Conservation (phyloP, 495 filamentous ascomycete species). For the Lentithecium fluviatile region DNA sequence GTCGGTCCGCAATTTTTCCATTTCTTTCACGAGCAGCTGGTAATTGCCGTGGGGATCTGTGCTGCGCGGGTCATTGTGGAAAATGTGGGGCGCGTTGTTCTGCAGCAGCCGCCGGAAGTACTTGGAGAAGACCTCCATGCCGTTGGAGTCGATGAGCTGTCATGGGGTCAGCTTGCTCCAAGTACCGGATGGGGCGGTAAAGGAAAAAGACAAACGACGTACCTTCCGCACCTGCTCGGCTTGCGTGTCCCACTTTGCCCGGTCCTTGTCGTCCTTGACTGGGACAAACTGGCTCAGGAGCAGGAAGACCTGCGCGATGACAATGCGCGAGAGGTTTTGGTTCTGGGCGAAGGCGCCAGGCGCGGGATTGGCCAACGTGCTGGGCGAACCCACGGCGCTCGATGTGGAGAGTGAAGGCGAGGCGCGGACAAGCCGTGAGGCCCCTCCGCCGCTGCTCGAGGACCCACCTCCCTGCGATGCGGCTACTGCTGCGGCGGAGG, state of each 20-base stretch:
- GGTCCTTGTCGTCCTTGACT: conserved; percentile 78
- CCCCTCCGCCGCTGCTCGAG: conserved; percentile 55
- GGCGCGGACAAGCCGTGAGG: conserved; percentile 59
- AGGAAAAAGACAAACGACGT: conserved; percentile 36
- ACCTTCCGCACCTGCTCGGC: conserved; percentile 90
- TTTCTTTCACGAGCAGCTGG: conserved; percentile 74
- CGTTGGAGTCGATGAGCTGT: conserved; percentile 89
- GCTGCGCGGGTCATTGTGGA: conserved; percentile 67
- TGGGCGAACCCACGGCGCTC: conserved; percentile 59
- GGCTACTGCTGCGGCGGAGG: conserved; percentile 57
- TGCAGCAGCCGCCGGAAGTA: conserved; percentile 87
- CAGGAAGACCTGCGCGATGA: conserved; percentile 90
- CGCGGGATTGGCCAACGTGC: conserved; percentile 52
- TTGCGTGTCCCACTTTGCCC: conserved; percentile 90
- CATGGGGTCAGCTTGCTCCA: conserved; percentile 11
- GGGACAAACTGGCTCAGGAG: conserved; percentile 75
- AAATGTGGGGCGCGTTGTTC: conserved; percentile 82
- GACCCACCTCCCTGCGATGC: conserved; percentile 53
- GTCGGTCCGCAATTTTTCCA: conserved; percentile 79
- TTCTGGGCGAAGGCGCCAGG: conserved; percentile 20
- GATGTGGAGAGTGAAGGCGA: conserved; percentile 63
- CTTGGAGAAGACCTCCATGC: conserved; percentile 92
- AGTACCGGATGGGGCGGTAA: conserved; percentile 8
- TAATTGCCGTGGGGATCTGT: conserved; percentile 76
- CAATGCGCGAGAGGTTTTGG: conserved; percentile 69